Conservation (phyloP, 192 early-diverging fungal species). For the Coemansia guatemalensis region DNA sequence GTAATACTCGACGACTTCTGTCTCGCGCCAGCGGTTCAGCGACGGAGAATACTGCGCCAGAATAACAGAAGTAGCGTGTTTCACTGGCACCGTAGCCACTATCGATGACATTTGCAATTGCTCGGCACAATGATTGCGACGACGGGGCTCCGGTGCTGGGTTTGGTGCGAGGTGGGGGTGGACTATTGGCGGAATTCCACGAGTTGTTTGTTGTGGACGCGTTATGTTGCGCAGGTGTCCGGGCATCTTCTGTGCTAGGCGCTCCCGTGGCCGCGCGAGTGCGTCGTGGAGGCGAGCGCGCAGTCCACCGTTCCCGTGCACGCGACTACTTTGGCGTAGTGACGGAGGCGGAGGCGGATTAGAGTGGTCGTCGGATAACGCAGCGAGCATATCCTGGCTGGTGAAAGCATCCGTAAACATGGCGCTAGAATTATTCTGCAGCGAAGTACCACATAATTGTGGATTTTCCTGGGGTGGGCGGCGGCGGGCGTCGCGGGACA, state of each 20-base stretch:
- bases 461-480: background rate
- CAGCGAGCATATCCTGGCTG: slow-evolving; percentile 8
- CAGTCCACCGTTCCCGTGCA: background rate
- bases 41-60: slow-evolving; percentile 53
- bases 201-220: too few species aligned
- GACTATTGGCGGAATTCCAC: too few species aligned
- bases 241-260: background rate
- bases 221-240: background rate
- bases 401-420: background rate
- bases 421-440: background rate
- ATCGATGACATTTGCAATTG: background rate
- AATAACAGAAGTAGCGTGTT: slow-evolving; percentile 24
- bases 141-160: too few species aligned
- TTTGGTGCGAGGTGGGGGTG: background rate
- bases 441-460: background rate
- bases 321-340: background rate
- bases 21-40: slow-evolving; percentile 40
- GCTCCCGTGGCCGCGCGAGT: background rate
- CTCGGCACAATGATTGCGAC: background rate
- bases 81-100: slow-evolving; percentile 26
- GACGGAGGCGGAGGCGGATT: background rate
- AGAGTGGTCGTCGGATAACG: background rate
- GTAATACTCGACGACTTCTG: slow-evolving; percentile 52
- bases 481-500: background rate
- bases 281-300: background rate